phyloP scores from a whole-genome alignment of 768 basidiomycete species.

The Auricularia sp. region DNA sequence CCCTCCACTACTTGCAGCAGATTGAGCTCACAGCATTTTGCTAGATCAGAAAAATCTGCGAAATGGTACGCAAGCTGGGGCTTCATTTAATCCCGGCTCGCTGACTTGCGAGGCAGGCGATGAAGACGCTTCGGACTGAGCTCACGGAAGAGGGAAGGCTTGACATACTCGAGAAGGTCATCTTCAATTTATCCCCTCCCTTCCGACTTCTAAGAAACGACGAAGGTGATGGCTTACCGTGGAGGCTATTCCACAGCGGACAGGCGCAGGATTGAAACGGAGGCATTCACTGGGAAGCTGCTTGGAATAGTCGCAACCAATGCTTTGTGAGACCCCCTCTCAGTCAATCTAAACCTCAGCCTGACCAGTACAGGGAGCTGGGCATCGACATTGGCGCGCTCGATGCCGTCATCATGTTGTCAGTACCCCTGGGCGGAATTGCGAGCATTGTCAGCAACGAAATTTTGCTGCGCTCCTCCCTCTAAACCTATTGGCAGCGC shows the following conservation, averaged over 20 bases:
- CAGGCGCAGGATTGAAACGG: constrained; percentile 71
- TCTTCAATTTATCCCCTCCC: constrained; percentile 7
- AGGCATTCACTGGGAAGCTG: constrained; percentile 76
- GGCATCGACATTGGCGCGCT: constrained; percentile 87
- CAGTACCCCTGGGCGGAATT: constrained; percentile 60
- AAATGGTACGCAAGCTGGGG: constrained; percentile 39
- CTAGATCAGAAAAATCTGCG: constrained; percentile 73
- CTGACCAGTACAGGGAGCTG: constrained; percentile 40
- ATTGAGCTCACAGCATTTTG: not conserved
- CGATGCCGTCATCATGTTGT: constrained; percentile 83
- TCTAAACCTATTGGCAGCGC: constrained; percentile 33
- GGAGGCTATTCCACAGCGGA: constrained; percentile 63
- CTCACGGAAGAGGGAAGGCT: constrained; percentile 64
- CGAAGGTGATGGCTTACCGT: constrained; percentile 63
- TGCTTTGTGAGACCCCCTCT: constrained; percentile 37
- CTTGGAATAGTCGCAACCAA: constrained; percentile 86
- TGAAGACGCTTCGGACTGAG: constrained; percentile 65
- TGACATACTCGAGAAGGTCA: constrained; percentile 53
- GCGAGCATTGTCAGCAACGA: constrained; percentile 61
- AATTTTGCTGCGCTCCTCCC: not conserved
- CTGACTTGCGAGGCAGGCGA: constrained; percentile 18
- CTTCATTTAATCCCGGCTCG: no score
- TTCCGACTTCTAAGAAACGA: no score
- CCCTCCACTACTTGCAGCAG: not conserved
- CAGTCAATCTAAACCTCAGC: not conserved